These are phyloP conservation scores for Yamadazyma oceani DNA, from an alignment of 1,139 yeast genomes.

Conservation along the genomic window DNA sequence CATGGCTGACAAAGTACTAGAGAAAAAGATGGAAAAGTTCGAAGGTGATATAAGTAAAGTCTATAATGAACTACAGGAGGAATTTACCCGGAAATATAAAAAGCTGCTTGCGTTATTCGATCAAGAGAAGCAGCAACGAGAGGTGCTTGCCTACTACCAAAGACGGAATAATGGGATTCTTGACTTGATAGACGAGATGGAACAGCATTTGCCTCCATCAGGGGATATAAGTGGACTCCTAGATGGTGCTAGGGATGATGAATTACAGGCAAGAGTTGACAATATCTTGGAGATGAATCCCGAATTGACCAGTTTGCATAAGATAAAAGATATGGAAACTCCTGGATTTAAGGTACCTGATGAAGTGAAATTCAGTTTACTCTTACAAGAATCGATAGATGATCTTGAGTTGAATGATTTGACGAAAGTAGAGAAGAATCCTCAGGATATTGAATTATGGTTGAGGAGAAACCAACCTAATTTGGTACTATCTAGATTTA, in stretches of 20 bases:
- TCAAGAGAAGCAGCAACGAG: constrained; percentile 35
- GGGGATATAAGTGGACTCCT: constrained; percentile 17
- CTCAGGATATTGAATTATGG: constrained; percentile 43
- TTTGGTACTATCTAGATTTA: constrained; percentile 35
- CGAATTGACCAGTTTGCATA: constrained; percentile 17
- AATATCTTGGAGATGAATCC: constrained; percentile 26
- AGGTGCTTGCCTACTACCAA: constrained; percentile 34
- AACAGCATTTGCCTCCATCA: constrained; percentile 11
- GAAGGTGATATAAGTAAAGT: constrained; percentile 17
- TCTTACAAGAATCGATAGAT: constrained; percentile 33
- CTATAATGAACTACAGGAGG: constrained; percentile 13
- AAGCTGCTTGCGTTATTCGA: constrained; percentile 23
- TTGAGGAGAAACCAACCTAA: constrained; percentile 36
- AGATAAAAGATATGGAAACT: constrained; percentile 4
- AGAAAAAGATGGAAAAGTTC: constrained; percentile 9
- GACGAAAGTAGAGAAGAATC: constrained; percentile 34
- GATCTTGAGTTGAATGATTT: constrained; percentile 43
- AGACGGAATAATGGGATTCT: constrained; percentile 41
- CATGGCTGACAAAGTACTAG: constrained; percentile 8
- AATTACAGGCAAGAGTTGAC: constrained; percentile 21
- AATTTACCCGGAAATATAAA: constrained; percentile 13
- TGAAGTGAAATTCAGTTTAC: constrained; percentile 11
- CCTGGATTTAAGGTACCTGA: constrained; percentile 2
- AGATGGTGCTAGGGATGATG: constrained; percentile 9
- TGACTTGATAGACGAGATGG: constrained; percentile 26